Conservation (phyloP, 805 yeast genomes). For the Lachancea mirantina region DNA sequence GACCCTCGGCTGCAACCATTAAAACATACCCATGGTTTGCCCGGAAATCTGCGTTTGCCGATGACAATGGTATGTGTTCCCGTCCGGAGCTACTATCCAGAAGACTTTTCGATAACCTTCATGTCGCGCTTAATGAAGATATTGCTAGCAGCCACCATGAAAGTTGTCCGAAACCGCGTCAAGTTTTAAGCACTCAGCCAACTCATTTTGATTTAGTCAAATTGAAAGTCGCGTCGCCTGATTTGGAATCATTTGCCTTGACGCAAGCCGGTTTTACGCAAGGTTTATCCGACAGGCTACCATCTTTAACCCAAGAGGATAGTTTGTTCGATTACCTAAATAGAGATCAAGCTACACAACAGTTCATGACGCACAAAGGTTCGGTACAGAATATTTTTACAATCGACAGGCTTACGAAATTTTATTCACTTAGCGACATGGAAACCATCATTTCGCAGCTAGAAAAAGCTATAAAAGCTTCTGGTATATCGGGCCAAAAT, state of each 20-base stretch:
- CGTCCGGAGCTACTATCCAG: conserved; percentile 48
- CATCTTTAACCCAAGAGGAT: conserved; percentile 15
- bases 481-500: conserved; percentile 21
- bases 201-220: conserved; percentile 33
- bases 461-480: conserved; percentile 24
- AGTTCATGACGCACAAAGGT: conserved; percentile 13
- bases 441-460: conserved; percentile 22
- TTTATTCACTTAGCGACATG: conserved; percentile 24
- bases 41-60: conserved; percentile 37
- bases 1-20: conserved; percentile 39
- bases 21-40: conserved; percentile 51
- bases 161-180: too few relatives aligned
- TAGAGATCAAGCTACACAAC: conserved; percentile 24
- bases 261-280: conserved; percentile 22
- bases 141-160: too few relatives aligned
- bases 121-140: conserved; percentile 49
- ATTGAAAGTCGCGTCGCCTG: conserved; percentile 23
- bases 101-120: conserved; percentile 43
- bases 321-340: conserved; percentile 21
- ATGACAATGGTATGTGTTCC: conserved; percentile 43
- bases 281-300: conserved; percentile 2
- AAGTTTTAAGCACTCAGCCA: conserved; percentile 42
- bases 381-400: conserved; percentile 3
- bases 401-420: conserved; percentile 26
- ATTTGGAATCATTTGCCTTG: conserved; percentile 10